Conservation (phyloP, 176 grass and related monocot species). For the Bromus sterilis region DNA sequence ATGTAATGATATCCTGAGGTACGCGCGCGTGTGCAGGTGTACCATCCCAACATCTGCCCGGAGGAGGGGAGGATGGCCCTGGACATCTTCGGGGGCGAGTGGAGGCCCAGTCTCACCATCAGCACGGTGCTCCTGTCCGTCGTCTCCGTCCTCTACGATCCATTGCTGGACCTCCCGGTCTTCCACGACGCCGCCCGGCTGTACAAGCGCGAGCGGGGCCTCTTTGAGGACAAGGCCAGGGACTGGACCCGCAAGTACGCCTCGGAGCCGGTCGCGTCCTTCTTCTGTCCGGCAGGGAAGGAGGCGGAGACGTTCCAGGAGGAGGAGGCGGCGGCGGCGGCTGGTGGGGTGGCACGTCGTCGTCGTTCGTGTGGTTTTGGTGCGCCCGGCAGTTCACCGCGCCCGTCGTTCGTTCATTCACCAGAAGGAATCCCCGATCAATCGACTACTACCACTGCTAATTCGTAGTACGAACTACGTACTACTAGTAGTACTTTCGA, state of each 20-base stretch:
- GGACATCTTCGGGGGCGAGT: neutral
- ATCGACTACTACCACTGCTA: neutral
- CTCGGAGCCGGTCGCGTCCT: neutral
- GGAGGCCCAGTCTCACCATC: neutral
- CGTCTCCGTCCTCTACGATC: slow-evolving; percentile 19
- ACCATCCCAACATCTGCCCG: neutral
- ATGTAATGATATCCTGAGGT: too few species aligned
- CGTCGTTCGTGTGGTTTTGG: too few species aligned
- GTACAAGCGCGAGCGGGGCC: neutral
- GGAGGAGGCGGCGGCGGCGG: neutral
- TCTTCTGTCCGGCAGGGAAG: neutral
- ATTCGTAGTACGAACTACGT: too few species aligned
- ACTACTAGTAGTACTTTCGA: neutral
- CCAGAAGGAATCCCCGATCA: neutral
- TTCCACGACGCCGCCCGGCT: neutral
- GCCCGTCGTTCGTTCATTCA: neutral
- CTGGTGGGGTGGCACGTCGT: neutral
- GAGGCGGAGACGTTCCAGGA: neutral
- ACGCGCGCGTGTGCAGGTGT: neutral
- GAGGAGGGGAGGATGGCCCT: neutral
- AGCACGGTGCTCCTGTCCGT: neutral
- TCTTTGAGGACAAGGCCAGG: neutral
- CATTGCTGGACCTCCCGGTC: neutral
- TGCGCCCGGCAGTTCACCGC: neutral
- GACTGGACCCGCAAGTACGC: slow-evolving; percentile 3